Percentiles rank a stretch among this genome's conserved stretches.
These are phyloP conservation scores for Aspergillus ibericus DNA, from an alignment of 2,329 filamentous ascomycete genomes.

Conservation along the genomic window DNA sequence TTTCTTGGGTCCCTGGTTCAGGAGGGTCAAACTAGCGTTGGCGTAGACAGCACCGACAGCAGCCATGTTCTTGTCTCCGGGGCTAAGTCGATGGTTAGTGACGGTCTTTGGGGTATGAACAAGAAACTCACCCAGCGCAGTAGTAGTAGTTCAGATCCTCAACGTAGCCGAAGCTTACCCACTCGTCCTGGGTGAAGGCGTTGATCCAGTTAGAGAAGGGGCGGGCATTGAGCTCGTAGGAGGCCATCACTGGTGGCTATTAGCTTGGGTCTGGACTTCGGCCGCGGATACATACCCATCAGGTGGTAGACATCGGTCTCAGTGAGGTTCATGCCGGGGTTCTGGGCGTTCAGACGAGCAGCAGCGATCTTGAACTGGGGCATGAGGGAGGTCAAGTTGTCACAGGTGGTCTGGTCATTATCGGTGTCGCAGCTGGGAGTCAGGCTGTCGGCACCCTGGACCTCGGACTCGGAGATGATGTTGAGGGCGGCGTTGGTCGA, in stretches of 20 bases:
- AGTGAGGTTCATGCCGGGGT: slow-evolving; percentile 20
- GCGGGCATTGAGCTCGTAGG: slow-evolving; percentile 22
- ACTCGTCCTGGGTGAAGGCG: slow-evolving; percentile 25
- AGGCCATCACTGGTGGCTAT: slow-evolving; percentile 16
- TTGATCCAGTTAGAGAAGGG: slow-evolving; percentile 23
- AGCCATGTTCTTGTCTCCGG: slow-evolving; percentile 21
- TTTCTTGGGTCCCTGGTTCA: slow-evolving; percentile 20
- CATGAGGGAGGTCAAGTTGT: slow-evolving; percentile 8
- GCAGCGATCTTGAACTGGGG: slow-evolving; percentile 21
- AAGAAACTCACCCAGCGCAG: slow-evolving; percentile 20
- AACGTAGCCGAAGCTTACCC: slow-evolving; percentile 22
- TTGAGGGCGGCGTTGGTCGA: slow-evolving; percentile 22
- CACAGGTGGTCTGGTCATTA: slow-evolving; percentile 10
- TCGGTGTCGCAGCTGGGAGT: slow-evolving; percentile 20
- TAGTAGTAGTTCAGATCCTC: slow-evolving; percentile 24
- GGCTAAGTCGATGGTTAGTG: slow-evolving; percentile 4
- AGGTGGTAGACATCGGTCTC: slow-evolving; percentile 20
- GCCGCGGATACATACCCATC: slow-evolving; percentile 16
- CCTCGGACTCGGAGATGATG: slow-evolving; percentile 22
- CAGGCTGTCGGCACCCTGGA: slow-evolving; percentile 21
- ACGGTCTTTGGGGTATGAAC: not conserved
- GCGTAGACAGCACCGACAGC: slow-evolving; percentile 22
- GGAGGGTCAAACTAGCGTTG: slow-evolving; percentile 20
- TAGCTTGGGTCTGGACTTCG: not conserved
- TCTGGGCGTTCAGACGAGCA: slow-evolving; percentile 21